Conservation (phyloP, 495 filamentous ascomycete species). For the Amorphotheca resinae region DNA sequence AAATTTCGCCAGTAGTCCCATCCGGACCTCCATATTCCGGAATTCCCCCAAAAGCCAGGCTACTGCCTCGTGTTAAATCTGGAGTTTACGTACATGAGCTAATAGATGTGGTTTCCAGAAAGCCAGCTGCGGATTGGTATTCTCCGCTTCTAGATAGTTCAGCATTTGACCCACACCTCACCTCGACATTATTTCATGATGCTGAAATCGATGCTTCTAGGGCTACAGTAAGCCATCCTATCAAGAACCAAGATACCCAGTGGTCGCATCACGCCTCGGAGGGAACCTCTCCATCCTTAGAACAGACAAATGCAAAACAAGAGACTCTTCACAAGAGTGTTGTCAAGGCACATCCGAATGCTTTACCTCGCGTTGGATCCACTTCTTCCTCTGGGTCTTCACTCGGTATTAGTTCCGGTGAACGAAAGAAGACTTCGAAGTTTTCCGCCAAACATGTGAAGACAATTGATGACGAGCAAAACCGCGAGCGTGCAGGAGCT, state of each 20-base stretch:
- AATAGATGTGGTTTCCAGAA: constrained; percentile 4
- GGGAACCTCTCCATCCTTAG: background rate
- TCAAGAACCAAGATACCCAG: background rate
- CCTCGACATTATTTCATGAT: constrained; percentile 3
- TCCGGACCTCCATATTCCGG: too few species aligned
- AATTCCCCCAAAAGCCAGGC: background rate
- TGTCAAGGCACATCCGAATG: background rate
- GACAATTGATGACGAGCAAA: too few species aligned
- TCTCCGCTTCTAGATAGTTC: constrained; percentile 17
- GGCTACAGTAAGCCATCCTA: background rate
- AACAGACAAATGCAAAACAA: too few species aligned
- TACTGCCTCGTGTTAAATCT: background rate
- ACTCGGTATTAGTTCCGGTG: background rate
- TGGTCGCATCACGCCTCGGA: background rate
- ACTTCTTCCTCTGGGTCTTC: background rate
- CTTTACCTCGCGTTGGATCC: background rate
- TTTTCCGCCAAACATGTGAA: too few species aligned
- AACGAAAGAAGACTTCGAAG: constrained; percentile 1
- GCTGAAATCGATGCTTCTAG: constrained; percentile 7
- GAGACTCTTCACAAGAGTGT: too few species aligned
- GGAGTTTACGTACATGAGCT: background rate
- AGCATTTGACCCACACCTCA: background rate
- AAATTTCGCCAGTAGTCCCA: too few species aligned
- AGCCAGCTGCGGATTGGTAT: constrained; percentile 13
- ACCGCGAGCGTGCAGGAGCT: too few species aligned